These are phyloP conservation scores for Perkinsus olseni DNA, from an alignment of 169 alveolate species.

Conservation along the genomic window DNA sequence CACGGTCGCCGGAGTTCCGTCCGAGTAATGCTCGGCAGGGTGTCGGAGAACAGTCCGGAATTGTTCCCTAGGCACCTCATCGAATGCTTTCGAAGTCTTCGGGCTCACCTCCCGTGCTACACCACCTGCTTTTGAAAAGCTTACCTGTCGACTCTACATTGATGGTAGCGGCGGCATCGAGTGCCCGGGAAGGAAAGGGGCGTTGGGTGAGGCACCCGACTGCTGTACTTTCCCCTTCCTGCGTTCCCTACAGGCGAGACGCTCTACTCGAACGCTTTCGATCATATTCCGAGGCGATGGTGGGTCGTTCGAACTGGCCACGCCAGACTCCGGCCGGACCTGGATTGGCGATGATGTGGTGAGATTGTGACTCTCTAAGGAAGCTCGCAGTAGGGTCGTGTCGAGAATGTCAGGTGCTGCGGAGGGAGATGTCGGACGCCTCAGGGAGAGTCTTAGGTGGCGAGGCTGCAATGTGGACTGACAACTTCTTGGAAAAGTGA, in stretches of 20 bases:
- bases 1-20: neutral
- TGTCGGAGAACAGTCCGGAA: neutral
- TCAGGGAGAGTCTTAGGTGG: neutral
- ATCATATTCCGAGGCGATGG: neutral
- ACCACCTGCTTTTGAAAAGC: neutral
- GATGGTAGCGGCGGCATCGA: neutral
- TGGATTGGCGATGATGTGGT: neutral
- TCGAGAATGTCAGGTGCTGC: neutral
- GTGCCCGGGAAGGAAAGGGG: neutral
- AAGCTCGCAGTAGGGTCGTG: no score
- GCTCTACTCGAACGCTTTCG: neutral
- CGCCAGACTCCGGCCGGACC: neutral
- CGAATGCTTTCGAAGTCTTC: neutral
- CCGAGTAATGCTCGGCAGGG: neutral
- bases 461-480: neutral
- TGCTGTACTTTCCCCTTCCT: no score
- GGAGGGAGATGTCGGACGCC: neutral
- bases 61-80: neutral
- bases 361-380: neutral
- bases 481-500: neutral
- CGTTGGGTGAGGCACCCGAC: neutral
- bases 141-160: neutral
- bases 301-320: neutral
- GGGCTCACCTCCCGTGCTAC: neutral
- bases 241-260: neutral